Evolutionary conservation across 2,329 filamentous ascomycete genomes (phyloP), one percentile per base, ranked within the genome.

Genomic region (Penicillium sclerotiorum): DNA sequence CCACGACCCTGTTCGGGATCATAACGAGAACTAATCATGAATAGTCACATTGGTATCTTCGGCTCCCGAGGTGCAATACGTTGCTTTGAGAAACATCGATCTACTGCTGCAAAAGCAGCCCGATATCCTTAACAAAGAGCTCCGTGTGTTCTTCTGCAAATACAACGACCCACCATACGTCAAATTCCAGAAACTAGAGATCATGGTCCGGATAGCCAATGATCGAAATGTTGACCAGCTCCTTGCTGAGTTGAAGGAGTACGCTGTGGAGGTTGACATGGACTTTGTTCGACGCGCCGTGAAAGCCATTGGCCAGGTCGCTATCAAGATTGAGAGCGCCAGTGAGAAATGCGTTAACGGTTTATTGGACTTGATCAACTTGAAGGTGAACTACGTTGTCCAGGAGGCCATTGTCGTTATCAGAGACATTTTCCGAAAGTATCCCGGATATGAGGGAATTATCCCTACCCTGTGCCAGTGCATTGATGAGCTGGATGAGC

Each of bases 61-160:
- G 13, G 89, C 89, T 1, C 92, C 94, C 6, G 94, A 99, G 77
- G 94, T 99, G 32, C 94, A 99, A 74, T 99, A 99, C 69, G 94
- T 99, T 48, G 94, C 94, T 12, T 77, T 99, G 42, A 82, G 93
- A 57, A 99, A 99, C 71, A 99, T 99, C 65, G 94, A 99, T 62
- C 83, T 99, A 27, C 80, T 99, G 5, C 80, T 99, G 21, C 94
- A 99, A 72, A 94, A 95, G 61, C 93, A 96, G 71, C 91, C 94
- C 9, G 92, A 96, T 60, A 96, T 99, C 48, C 80, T 99, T 8
- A 95, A 90, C 79, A 97, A 97, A 72, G 94, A 99, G 72, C 85
- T 99, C 65, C 85, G 94, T 37, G 94, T 99, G 8, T 99, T 99
- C 77, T 99, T 99, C 77, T 99, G 94, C 86, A 99, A 99, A 76